phyloP scores from a whole-genome alignment of 345 rosid genomes.

The Gossypium rotundifolium region DNA sequence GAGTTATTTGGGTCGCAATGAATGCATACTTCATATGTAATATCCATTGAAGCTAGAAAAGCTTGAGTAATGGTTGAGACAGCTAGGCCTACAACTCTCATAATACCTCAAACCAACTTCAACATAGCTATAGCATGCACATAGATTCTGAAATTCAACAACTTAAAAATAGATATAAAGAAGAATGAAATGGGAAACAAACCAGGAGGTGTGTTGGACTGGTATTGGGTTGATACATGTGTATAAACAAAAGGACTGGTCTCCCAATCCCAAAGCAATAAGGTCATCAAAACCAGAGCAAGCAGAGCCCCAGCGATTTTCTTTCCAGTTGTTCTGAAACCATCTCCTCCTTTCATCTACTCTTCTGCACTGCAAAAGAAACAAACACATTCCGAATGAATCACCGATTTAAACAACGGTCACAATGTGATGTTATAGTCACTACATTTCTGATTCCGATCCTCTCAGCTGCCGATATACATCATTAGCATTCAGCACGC shows the following conservation, averaged over 20 bases:
- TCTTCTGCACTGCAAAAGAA: background rate
- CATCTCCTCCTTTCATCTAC: background rate
- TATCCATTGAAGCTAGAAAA: too few species aligned
- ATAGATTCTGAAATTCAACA: background rate
- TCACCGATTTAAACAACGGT: background rate
- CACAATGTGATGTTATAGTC: background rate
- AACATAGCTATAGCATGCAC: background rate
- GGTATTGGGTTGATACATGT: background rate
- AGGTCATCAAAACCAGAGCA: background rate
- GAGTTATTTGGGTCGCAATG: background rate
- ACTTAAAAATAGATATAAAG: background rate
- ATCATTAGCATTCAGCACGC: background rate
- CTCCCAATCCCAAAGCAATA: background rate
- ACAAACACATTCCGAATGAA: background rate
- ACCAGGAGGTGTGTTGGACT: background rate
- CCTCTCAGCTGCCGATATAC: background rate
- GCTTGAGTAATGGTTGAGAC: background rate
- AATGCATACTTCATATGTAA: background rate
- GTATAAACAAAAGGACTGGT: background rate
- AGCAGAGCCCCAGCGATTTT: background rate
- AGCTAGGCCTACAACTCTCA: too few species aligned
- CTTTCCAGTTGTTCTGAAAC: background rate
- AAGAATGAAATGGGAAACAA: background rate
- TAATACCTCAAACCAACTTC: too few species aligned
- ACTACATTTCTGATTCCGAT: background rate